These are phyloP conservation scores for Trapa bicornis DNA, from an alignment of 345 rosid species.

Conservation along the genomic window DNA sequence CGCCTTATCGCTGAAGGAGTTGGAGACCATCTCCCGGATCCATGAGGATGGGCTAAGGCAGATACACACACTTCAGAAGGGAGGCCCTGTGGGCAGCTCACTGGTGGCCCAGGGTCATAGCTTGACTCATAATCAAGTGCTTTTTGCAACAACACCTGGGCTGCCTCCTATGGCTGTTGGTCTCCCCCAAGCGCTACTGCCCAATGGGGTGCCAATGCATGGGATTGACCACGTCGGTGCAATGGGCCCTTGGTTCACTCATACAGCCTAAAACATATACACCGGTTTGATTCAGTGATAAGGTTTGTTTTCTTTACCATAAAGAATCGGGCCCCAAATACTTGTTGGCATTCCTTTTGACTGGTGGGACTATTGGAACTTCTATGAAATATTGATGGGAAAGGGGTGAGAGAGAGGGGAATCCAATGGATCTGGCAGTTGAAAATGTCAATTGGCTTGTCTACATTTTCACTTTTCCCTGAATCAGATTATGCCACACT, in stretches of 20 bases:
- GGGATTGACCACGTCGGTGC: conserved; percentile 68
- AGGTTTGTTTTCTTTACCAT: conserved; percentile 14
- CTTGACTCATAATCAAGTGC: conserved; percentile 48
- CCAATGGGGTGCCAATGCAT: conserved; percentile 67
- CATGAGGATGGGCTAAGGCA: conserved; percentile 93
- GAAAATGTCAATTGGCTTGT: conserved; percentile 10
- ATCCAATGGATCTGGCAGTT: conserved; percentile 35
- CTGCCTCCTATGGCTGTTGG: conserved; percentile 67
- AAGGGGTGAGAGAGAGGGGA: background rate
- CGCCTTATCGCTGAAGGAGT: conserved; percentile 78
- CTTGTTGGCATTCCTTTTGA: conserved; percentile 21
- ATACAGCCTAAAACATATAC: conserved; percentile 9
- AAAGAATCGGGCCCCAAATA: conserved; percentile 1
- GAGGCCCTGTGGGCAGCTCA: conserved; percentile 63
- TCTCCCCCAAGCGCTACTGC: conserved; percentile 47
- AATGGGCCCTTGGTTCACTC: conserved; percentile 81
- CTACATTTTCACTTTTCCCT: background rate
- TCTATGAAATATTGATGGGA: conserved; percentile 1
- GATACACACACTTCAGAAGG: conserved; percentile 69
- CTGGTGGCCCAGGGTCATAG: conserved; percentile 39
- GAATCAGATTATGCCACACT: background rate
- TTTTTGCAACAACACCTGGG: conserved; percentile 46
- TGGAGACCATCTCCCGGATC: conserved; percentile 73
- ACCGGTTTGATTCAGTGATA: conserved; percentile 11
- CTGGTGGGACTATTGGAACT: conserved; percentile 27